Evolutionary conservation across 2,329 filamentous ascomycete genomes (phyloP).

Genomic region (Aspergillus glaucus): DNA sequence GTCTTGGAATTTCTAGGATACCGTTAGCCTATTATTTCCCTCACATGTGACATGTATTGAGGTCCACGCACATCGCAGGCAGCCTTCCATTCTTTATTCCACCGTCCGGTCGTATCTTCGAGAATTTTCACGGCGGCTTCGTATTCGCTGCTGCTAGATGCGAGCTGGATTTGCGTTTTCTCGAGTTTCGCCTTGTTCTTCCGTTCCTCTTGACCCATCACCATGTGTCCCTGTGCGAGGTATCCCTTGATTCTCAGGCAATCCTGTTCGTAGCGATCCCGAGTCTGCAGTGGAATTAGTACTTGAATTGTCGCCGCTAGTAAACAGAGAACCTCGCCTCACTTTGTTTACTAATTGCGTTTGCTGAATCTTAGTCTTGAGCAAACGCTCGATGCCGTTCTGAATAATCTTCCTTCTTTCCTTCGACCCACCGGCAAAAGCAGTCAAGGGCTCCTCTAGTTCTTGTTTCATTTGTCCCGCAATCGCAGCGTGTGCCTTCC

Average conservation of each 20-base stretch:
- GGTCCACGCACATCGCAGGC: slow-evolving; percentile 63
- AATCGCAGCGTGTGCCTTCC: slow-evolving; percentile 84
- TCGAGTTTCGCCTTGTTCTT: slow-evolving; percentile 99
- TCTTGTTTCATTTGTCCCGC: slow-evolving; percentile 94
- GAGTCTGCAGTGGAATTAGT: slow-evolving; percentile 49
- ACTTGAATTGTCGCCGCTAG: slow-evolving; percentile 1
- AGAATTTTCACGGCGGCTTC: slow-evolving; percentile 86
- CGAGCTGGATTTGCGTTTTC: slow-evolving; percentile 95
- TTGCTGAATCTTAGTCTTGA: slow-evolving; percentile 90
- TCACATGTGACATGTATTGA: background rate
- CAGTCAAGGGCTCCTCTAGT: slow-evolving; percentile 83
- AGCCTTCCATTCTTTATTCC: slow-evolving; percentile 98
- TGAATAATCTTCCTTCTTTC: slow-evolving; percentile 96
- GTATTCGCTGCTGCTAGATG: slow-evolving; percentile 85
- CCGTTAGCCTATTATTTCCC: slow-evolving; percentile 13
- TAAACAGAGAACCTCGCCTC: slow-evolving; percentile 14
- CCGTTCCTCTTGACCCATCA: slow-evolving; percentile 98
- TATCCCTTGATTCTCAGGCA: slow-evolving; percentile 98
- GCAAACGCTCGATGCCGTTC: slow-evolving; percentile 82
- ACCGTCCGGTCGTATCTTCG: slow-evolving; percentile 88
- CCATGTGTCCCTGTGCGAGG: slow-evolving; percentile 97
- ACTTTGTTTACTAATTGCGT: slow-evolving; percentile 89
- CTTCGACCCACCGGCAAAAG: slow-evolving; percentile 92
- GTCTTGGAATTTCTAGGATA: slow-evolving; percentile 83
- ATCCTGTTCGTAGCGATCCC: slow-evolving; percentile 94